phyloP scores from a whole-genome alignment of 768 basidiomycete species.

The Hygrocybe coccinea region DNA sequence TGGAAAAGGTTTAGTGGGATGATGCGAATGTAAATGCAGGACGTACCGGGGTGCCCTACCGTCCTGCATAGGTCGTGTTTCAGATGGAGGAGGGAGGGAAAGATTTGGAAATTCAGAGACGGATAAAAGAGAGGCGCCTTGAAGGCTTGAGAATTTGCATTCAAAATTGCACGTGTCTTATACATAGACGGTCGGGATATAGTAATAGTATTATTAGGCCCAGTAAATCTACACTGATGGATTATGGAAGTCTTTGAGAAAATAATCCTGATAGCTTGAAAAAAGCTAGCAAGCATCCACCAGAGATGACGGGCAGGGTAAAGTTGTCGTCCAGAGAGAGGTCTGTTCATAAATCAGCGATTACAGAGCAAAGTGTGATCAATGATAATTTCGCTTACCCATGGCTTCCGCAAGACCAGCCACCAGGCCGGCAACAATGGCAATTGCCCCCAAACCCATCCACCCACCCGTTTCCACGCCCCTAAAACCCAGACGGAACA shows the following conservation, averaged over 20 bases:
- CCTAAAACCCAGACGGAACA: conserved; percentile 1
- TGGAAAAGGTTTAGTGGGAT: conserved; percentile 5
- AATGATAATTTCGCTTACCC: conserved; percentile 45
- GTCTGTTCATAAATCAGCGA: conserved; percentile 35
- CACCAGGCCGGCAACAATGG: conserved; percentile 66
- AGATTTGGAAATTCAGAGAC: no score
- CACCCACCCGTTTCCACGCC: conserved; percentile 32
- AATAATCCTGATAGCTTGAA: conserved; percentile 14
- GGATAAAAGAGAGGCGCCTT: no score
- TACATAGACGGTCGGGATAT: no score
- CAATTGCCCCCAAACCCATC: conserved; percentile 51
- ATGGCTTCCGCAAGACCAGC: conserved; percentile 86
- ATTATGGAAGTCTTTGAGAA: not conserved
- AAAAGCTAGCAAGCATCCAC: conserved; percentile 50
- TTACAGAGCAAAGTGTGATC: conserved; percentile 2
- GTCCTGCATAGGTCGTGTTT: conserved; percentile 81
- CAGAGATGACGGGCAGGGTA: conserved; percentile 83
- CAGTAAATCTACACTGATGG: no score
- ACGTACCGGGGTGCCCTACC: conserved; percentile 70
- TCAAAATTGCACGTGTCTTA: no score
- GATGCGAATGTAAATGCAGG: not conserved
- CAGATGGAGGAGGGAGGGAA: no score
- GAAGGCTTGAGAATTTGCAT: no score
- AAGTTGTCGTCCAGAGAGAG: conserved; percentile 87
- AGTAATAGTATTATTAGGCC: no score